Percentiles rank a stretch among this genome's conserved stretches.
Evolutionary conservation across 1,284 basidiomycete species (phyloP).

Genomic region (Afroboletus lepidellus): DNA sequence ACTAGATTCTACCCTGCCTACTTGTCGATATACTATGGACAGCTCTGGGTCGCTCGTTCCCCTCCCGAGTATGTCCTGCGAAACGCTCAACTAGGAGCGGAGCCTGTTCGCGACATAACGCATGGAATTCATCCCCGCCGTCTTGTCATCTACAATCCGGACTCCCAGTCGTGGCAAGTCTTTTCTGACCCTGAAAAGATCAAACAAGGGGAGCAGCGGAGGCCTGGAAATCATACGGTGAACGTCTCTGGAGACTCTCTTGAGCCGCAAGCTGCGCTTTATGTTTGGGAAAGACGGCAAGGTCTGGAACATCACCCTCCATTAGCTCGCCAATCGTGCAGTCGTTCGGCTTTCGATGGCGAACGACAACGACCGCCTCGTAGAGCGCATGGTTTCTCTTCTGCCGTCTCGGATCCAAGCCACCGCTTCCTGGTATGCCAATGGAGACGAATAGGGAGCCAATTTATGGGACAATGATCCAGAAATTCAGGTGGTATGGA

Average conservation of each 20-base stretch:
- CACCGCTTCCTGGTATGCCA: slow-evolving; percentile 19
- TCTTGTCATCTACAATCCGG: slow-evolving; percentile 20
- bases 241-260: slow-evolving; percentile 9
- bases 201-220: not conserved
- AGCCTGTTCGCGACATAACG: slow-evolving; percentile 15
- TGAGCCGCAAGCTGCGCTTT: slow-evolving; percentile 21
- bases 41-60: slow-evolving; percentile 28
- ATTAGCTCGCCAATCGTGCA: slow-evolving; percentile 23
- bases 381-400: slow-evolving; percentile 27
- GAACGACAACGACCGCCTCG: slow-evolving; percentile 28
- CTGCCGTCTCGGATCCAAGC: slow-evolving; percentile 7
- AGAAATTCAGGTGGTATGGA: slow-evolving; percentile 23
- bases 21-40: slow-evolving; percentile 18
- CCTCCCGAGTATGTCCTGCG: slow-evolving; percentile 27
- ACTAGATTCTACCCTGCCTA: slow-evolving; percentile 18
- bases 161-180: slow-evolving; percentile 3
- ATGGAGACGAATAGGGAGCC: slow-evolving; percentile 20
- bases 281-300: slow-evolving; percentile 11
- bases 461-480: slow-evolving; percentile 29
- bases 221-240: too few relatives aligned
- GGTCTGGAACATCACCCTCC: slow-evolving; percentile 23
- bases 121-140: slow-evolving; percentile 2
- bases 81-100: not conserved
- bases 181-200: slow-evolving; percentile 9
- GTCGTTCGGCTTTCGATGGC: slow-evolving; percentile 28